phyloP scores from a whole-genome alignment of 2,329 filamentous ascomycete species.

The Epichloe sylvatica region DNA sequence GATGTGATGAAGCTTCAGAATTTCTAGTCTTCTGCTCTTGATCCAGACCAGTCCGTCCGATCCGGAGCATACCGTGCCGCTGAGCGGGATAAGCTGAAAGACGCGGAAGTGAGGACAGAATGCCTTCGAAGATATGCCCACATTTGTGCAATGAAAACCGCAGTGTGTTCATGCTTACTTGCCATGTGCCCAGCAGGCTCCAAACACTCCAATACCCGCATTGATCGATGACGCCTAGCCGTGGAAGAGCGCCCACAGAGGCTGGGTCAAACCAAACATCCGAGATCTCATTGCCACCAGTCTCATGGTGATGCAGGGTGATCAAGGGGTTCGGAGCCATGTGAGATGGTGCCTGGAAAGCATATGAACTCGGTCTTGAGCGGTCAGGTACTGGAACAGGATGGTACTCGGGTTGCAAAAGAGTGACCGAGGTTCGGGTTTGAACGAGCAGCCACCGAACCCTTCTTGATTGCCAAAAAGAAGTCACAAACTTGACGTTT shows the following conservation, averaged over 20 bases:
- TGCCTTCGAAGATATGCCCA: slow-evolving; percentile 31
- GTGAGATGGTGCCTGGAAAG: slow-evolving; percentile 27
- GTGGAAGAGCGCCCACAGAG: slow-evolving; percentile 33
- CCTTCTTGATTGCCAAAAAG: slow-evolving; percentile 21
- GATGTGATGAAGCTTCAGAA: slow-evolving; percentile 3
- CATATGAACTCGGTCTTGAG: slow-evolving; percentile 2
- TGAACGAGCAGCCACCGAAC: slow-evolving; percentile 41
- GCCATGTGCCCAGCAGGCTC: slow-evolving; percentile 34
- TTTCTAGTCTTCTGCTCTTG: slow-evolving; percentile 2
- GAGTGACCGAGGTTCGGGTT: slow-evolving; percentile 34
- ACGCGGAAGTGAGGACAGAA: slow-evolving; percentile 20
- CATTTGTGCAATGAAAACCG: slow-evolving; percentile 21
- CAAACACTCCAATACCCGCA: slow-evolving; percentile 55
- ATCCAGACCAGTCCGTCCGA: slow-evolving; percentile 18
- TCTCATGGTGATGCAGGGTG: slow-evolving; percentile 35
- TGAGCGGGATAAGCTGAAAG: slow-evolving; percentile 16
- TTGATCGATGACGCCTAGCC: slow-evolving; percentile 53
- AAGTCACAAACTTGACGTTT: slow-evolving; percentile 35
- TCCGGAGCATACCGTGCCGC: slow-evolving; percentile 30
- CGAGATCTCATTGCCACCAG: slow-evolving; percentile 40
- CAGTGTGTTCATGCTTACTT: slow-evolving; percentile 20
- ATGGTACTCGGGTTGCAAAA: slow-evolving; percentile 38
- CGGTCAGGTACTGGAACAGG: slow-evolving; percentile 19
- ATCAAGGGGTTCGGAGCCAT: slow-evolving; percentile 43
- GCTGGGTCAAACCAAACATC: slow-evolving; percentile 53